Percentiles rank a stretch among this genome's conserved stretches.
These are phyloP conservation scores for Trypethelium eluteriae DNA, from an alignment of 495 filamentous ascomycete species.

Conservation along the genomic window DNA sequence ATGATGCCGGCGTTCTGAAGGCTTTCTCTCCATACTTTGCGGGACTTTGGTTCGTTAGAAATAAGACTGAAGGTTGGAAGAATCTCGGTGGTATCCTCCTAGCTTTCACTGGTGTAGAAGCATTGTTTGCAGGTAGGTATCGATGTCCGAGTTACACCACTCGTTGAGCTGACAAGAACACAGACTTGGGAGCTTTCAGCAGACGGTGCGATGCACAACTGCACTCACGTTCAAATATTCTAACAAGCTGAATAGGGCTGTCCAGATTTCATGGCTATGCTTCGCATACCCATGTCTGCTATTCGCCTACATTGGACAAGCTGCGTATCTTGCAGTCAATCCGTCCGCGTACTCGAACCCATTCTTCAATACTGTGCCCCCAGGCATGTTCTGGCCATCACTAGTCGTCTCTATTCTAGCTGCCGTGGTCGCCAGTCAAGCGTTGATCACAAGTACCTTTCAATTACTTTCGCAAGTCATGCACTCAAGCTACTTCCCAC, in stretches of 20 bases:
- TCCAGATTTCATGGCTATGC: constrained; percentile 58
- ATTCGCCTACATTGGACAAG: constrained; percentile 65
- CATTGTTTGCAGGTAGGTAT: constrained; percentile 50
- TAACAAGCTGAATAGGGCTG: constrained; percentile 36
- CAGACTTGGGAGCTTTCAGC: constrained; percentile 62
- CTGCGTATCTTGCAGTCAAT: constrained; percentile 57
- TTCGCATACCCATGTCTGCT: constrained; percentile 62
- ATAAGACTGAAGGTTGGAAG: constrained; percentile 56
- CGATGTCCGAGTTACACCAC: neutral
- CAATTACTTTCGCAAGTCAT: constrained; percentile 65
- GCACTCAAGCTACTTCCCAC: constrained; percentile 67
- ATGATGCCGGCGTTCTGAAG: constrained; percentile 57
- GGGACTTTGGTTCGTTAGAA: constrained; percentile 52
- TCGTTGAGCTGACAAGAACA: neutral
- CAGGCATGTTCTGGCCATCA: constrained; percentile 58
- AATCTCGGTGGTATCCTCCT: constrained; percentile 62
- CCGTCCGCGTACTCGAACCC: constrained; percentile 60
- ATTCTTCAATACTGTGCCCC: constrained; percentile 60
- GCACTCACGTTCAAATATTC: constrained; percentile 24
- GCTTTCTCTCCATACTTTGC: constrained; percentile 63
- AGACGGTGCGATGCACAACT: constrained; percentile 22
- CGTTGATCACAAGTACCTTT: constrained; percentile 69
- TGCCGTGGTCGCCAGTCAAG: constrained; percentile 68
- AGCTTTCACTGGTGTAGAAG: constrained; percentile 67
- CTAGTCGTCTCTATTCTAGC: constrained; percentile 60